These are phyloP conservation scores for Dendryphion nanum DNA, from an alignment of 2,329 filamentous ascomycete genomes.

Conservation along the genomic window DNA sequence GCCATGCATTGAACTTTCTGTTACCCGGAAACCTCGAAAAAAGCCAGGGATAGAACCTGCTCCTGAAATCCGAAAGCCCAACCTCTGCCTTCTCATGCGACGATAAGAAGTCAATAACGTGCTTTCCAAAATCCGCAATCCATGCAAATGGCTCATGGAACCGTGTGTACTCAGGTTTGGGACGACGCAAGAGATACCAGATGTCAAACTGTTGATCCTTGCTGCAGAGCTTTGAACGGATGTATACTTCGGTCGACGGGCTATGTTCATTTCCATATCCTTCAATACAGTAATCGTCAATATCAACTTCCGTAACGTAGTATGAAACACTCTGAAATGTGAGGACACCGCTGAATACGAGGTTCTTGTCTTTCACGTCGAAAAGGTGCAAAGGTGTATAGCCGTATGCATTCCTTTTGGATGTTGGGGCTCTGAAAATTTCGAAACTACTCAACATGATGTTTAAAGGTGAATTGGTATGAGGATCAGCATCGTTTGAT, in stretches of 20 bases:
- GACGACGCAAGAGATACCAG: slow-evolving; percentile 63
- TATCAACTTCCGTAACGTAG: slow-evolving; percentile 58
- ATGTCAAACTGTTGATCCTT: slow-evolving; percentile 39
- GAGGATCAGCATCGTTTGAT: not conserved
- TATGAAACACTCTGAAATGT: slow-evolving; percentile 41
- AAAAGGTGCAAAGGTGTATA: slow-evolving; percentile 19
- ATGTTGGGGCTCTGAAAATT: slow-evolving; percentile 14
- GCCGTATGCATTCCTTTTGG: slow-evolving; percentile 7
- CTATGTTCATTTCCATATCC: slow-evolving; percentile 58
- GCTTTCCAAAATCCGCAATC: slow-evolving; percentile 69
- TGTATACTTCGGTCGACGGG: slow-evolving; percentile 59
- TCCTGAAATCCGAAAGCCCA: slow-evolving; percentile 56
- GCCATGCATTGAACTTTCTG: slow-evolving; percentile 55
- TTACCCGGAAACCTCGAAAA: slow-evolving; percentile 43
- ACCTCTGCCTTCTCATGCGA: slow-evolving; percentile 32
- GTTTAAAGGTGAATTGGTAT: too few relatives aligned
- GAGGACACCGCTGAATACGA: slow-evolving; percentile 40
- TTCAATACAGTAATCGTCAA: slow-evolving; percentile 62
- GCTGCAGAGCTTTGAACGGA: slow-evolving; percentile 52
- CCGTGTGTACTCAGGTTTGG: slow-evolving; percentile 59
- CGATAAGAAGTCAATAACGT: slow-evolving; percentile 66
- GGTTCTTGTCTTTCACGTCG: slow-evolving; percentile 12
- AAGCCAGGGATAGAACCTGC: slow-evolving; percentile 60
- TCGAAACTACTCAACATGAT: slow-evolving; percentile 25
- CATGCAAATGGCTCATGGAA: slow-evolving; percentile 67